phyloP scores from a whole-genome alignment of 2,329 filamentous ascomycete genomes.

The Cercospora sesami region DNA sequence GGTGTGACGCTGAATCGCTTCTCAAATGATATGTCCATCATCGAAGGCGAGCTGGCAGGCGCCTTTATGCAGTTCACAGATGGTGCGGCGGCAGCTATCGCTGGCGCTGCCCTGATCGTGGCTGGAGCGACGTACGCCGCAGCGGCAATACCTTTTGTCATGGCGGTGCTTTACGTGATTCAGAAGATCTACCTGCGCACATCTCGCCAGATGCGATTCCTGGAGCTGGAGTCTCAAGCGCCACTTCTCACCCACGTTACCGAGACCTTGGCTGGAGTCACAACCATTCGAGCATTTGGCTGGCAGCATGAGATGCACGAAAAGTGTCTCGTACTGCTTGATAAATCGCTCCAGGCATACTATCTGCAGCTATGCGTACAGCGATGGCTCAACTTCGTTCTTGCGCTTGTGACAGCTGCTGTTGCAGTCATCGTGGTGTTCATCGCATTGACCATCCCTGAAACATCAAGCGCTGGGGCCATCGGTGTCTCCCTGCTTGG shows the following conservation, averaged over 20 bases:
- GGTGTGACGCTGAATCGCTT: conserved; percentile 52
- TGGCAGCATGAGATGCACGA: conserved; percentile 47
- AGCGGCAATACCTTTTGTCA: conserved; percentile 43
- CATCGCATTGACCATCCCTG: conserved; percentile 43
- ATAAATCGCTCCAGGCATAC: conserved; percentile 47
- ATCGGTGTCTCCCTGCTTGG: conserved; percentile 57
- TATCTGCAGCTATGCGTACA: conserved; percentile 51
- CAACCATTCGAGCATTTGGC: conserved; percentile 55
- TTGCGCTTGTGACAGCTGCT: conserved; percentile 45
- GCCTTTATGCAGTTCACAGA: conserved; percentile 34
- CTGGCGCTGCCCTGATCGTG: conserved; percentile 42
- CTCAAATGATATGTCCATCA: conserved; percentile 51
- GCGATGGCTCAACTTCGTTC: conserved; percentile 46
- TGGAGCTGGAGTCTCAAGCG: conserved; percentile 55
- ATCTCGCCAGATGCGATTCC: conserved; percentile 51
- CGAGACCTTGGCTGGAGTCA: conserved; percentile 51
- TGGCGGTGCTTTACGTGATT: conserved; percentile 43
- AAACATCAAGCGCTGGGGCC: conserved; percentile 35
- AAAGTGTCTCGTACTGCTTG: conserved; percentile 43
- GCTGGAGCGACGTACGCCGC: conserved; percentile 44
- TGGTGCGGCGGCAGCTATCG: conserved; percentile 31
- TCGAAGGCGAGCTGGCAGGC: conserved; percentile 45
- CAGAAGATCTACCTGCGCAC: conserved; percentile 52
- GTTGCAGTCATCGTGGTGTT: conserved; percentile 30
- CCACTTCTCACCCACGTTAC: conserved; percentile 54